phyloP scores from a whole-genome alignment of 2,329 filamentous ascomycete genomes.

The Fusarium hainanense region DNA sequence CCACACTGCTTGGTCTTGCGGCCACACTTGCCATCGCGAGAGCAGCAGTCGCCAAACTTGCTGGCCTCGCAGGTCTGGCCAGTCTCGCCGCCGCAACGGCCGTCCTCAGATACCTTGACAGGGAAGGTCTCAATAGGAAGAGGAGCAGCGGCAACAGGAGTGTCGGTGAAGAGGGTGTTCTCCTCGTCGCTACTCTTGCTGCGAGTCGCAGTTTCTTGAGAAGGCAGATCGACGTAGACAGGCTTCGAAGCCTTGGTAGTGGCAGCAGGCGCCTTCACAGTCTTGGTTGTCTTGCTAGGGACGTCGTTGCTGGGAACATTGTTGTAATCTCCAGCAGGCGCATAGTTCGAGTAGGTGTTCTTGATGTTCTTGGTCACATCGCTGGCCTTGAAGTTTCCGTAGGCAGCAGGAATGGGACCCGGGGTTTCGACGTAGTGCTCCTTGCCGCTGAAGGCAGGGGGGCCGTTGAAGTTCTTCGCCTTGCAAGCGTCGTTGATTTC shows the following conservation, averaged over 20 bases:
- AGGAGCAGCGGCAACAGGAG: conserved; percentile 8
- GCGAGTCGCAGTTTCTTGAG: conserved; percentile 17
- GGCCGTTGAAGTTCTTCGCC: conserved; percentile 58
- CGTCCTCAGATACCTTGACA: conserved; percentile 52
- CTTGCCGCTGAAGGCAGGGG: conserved; percentile 56
- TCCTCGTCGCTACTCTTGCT: conserved; percentile 14
- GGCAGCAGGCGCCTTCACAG: conserved; percentile 12
- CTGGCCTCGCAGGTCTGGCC: conserved; percentile 57
- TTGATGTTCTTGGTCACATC: conserved; percentile 24
- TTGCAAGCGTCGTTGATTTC: conserved; percentile 58
- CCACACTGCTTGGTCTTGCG: conserved; percentile 51
- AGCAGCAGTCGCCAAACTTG: conserved; percentile 58
- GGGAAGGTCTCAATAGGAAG: conserved; percentile 31
- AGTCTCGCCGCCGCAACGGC: conserved; percentile 54
- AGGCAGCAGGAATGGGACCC: conserved; percentile 50
- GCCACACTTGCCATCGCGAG: conserved; percentile 54
- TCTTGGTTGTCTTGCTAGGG: conserved; percentile 2
- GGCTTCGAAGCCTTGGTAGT: conserved; percentile 14
- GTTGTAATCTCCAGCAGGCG: conserved; percentile 7
- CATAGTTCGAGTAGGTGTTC: conserved; percentile 23
- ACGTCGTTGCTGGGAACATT: not conserved
- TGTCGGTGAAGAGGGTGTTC: conserved; percentile 22
- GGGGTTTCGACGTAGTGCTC: conserved; percentile 48
- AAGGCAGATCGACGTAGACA: conserved; percentile 6
- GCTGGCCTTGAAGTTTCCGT: conserved; percentile 41